Percentiles rank a stretch among this genome's conserved stretches.
Evolutionary conservation across 1,139 yeast genomes (phyloP).

Genomic region (Zhuliangozyma blackwelliae): DNA sequence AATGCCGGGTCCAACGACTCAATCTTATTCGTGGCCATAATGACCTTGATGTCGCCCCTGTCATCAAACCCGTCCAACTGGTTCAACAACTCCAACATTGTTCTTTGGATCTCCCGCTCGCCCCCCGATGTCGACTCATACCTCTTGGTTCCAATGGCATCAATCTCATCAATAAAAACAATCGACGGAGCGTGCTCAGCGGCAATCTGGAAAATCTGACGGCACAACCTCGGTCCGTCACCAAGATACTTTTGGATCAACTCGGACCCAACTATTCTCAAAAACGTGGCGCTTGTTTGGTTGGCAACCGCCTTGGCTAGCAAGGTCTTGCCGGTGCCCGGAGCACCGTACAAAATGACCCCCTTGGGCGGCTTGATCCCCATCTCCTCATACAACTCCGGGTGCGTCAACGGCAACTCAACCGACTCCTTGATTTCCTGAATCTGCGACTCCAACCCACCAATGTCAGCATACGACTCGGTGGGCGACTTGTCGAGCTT

Average conservation of each 20-base stretch:
- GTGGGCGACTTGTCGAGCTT: constrained; percentile 96
- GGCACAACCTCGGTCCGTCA: constrained; percentile 92
- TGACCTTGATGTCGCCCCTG: constrained; percentile 96
- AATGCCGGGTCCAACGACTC: constrained; percentile 96
- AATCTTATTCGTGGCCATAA: constrained; percentile 97
- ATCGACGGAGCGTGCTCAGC: constrained; percentile 97
- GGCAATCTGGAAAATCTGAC: constrained; percentile 95
- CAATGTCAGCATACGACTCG: constrained; percentile 94
- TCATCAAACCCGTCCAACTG: constrained; percentile 98
- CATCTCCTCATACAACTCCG: constrained; percentile 97
- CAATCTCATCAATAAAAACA: constrained; percentile 97
- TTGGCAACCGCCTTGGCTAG: constrained; percentile 98
- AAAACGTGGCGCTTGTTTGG: constrained; percentile 93
- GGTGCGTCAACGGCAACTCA: constrained; percentile 95
- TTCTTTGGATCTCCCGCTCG: constrained; percentile 96
- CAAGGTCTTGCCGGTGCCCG: constrained; percentile 97
- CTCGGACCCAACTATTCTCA: constrained; percentile 96
- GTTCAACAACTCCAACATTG: constrained; percentile 94
- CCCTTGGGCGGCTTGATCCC: constrained; percentile 99
- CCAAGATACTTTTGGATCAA: constrained; percentile 95
- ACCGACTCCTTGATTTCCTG: constrained; percentile 98
- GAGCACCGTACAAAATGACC: constrained; percentile 96
- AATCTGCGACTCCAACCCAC: constrained; percentile 93
- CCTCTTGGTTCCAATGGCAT: constrained; percentile 97
- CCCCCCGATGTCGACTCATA: constrained; percentile 96